Evolutionary conservation across 2,329 filamentous ascomycete genomes (phyloP), one percentile per base, ranked within the genome.

Genomic region (Immersiporthe knoxdaviesiana): DNA sequence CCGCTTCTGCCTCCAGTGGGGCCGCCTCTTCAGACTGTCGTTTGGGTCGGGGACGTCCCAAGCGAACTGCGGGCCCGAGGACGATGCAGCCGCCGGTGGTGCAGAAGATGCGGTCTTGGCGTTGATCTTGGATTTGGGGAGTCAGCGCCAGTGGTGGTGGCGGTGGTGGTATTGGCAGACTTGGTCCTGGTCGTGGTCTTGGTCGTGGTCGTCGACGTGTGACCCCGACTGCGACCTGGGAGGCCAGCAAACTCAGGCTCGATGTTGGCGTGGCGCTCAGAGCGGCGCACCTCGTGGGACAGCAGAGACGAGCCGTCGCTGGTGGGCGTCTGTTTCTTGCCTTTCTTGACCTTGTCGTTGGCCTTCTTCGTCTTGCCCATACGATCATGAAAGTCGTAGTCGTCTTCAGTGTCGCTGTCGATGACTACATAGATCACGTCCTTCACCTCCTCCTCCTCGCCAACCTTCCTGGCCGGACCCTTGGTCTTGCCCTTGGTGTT

Each of bases 221-320:
- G 16, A 18, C 4, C 39, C 18, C 5, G 35, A 35, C 60, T 11
- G 24, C 27, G 14, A 2, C 24, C n/a, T 27, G 16, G 47, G 21
- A 21, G 37, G 37, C 59, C 37, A 5, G 30, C 59, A 24, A 44
- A 44, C 59, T 62, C 59, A 37, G 59, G 59, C 59, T 44, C n/a
- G 37, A 30, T 62, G 10, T 44, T 27, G 24, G 59, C 37, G 37
- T 11, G 37, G 11, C 59, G 37, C 37, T 44, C 59, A 2, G 59
- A 44, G n/a, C 59, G 35, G 21, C 59, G 37, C 3, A 21, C 14
- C n/a, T 27, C 10, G 11, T 30, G 37, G n/a, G n/a, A n/a, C n/a
- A 44, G 27, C n/a, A 44, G 35, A 37, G 24, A 24, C 10, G 37
- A 37, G 35, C 18, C 16, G 37, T 62, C n/a, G 59, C 24, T 8